Evolutionary conservation across 139 green algal species (phyloP).

Genomic region (Coccomyxa sp.): DNA sequence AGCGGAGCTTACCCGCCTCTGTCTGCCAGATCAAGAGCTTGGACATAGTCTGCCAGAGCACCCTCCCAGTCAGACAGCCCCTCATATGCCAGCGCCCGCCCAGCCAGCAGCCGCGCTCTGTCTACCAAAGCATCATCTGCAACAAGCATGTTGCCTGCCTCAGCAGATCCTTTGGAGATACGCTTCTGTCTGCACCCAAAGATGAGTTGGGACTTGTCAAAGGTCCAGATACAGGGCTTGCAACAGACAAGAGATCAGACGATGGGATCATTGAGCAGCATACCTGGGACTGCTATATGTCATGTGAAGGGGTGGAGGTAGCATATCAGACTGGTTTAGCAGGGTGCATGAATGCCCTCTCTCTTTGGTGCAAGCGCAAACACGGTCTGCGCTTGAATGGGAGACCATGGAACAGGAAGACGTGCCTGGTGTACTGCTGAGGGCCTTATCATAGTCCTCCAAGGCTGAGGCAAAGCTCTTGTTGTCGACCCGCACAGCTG

Average conservation of each 20-base stretch:
- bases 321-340: no score
- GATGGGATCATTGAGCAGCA: no score
- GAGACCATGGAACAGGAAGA: neutral
- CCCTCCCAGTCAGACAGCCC: conserved; percentile 60
- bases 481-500: conserved; percentile 66
- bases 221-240: no score
- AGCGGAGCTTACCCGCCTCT: conserved; percentile 21
- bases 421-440: neutral
- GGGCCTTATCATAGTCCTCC: conserved; percentile 55
- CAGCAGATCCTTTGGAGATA: no score
- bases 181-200: no score
- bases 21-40: conserved; percentile 35
- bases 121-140: neutral
- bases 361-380: neutral
- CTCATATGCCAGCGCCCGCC: conserved; percentile 72
- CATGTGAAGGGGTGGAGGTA: neutral
- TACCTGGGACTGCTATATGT: no score
- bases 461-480: conserved; percentile 75
- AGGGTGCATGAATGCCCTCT: no score
- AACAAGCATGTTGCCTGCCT: neutral
- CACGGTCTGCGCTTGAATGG: neutral
- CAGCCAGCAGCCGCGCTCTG: conserved; percentile 52
- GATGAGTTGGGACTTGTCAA: no score
- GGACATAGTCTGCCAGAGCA: conserved; percentile 63
- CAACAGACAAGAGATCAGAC: no score